phyloP scores from a whole-genome alignment of 306 rosid genomes.

The Prunus mume region DNA sequence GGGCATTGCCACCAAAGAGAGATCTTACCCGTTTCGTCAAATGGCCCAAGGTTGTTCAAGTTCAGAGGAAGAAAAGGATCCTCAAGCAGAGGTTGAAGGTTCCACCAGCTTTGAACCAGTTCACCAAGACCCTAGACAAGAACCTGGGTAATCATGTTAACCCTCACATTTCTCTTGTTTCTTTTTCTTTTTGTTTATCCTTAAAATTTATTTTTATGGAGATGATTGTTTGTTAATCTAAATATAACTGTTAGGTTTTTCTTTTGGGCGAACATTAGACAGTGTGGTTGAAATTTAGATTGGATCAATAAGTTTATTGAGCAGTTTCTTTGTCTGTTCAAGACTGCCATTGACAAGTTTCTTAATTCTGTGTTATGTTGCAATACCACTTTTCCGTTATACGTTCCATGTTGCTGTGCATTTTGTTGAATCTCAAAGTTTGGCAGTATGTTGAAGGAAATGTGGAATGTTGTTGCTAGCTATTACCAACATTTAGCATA shows the following conservation, averaged over 20 bases:
- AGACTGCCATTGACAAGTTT: background rate
- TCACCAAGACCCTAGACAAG: slow-evolving; percentile 75
- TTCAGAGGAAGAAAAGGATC: slow-evolving; percentile 77
- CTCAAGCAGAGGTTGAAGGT: slow-evolving; percentile 83
- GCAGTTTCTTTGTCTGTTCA: background rate
- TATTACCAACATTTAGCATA: background rate
- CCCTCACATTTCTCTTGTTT: background rate
- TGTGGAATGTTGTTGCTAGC: background rate
- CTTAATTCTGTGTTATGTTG: background rate
- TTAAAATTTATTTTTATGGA: background rate
- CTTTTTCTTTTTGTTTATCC: background rate
- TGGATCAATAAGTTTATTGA: background rate
- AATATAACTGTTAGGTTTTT: background rate
- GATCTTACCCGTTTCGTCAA: slow-evolving; percentile 74
- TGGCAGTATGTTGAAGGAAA: background rate
- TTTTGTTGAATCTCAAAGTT: background rate
- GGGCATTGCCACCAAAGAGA: slow-evolving; percentile 79
- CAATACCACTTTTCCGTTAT: background rate
- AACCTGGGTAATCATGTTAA: slow-evolving; percentile 47
- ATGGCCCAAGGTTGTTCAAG: slow-evolving; percentile 73
- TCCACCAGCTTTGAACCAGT: slow-evolving; percentile 78
- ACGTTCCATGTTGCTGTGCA: background rate
- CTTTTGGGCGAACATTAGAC: background rate
- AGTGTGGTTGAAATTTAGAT: background rate
- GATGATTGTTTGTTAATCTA: background rate